Evolutionary conservation across 2,329 filamentous ascomycete species (phyloP), one percentile per base, ranked within the genome.

Genomic region (Colletotrichum sp.): DNA sequence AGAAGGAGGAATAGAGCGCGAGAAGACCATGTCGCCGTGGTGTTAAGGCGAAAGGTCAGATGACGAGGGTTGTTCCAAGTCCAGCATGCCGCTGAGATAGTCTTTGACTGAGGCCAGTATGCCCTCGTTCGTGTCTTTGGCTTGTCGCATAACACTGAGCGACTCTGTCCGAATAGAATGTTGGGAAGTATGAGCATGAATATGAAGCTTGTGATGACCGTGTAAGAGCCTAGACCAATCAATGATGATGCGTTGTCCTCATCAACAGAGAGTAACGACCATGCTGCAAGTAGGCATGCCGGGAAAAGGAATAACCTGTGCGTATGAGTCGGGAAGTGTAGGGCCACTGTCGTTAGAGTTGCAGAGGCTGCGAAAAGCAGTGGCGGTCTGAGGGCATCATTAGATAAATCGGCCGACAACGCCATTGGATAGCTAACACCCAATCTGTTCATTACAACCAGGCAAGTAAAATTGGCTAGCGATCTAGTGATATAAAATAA

Each of bases 401-500:
- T 12, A 13, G 59, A 32, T 15, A 32, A 34, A 22, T 0, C 32
- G 2, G 29, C 12, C 8, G 27, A 27, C 27, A 32, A n/a, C 29
- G n/a, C 29, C 27, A 34, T n/a, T n/a, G n/a, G n/a, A n/a, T 62
- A 12, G 29, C 27, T 2, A 5, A 15, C 29, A 32, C 8, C 6
- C 1, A 32, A 13, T 16, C 8, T 6, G 27, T 19, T 62, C 13
- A 13, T n/a, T 62, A 8, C 12, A 6, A 32, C n/a, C 15, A 30
- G 3, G 3, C 3, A 16, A n/a, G 5, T 19, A 4, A 8, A n/a
- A 61, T n/a, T 16, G 2, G 7, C 9, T 2, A 13, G 2, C 1
- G 9, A 13, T 22, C n/a, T 49, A 2, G n/a, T n/a, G 11, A 22
- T 22, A 2, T 49, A 0, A 3, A 49, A 49, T 7, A 49, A 1